Evolutionary conservation across 2,329 filamentous ascomycete genomes (phyloP).

Genomic region (Mollisiaceae sp.): DNA sequence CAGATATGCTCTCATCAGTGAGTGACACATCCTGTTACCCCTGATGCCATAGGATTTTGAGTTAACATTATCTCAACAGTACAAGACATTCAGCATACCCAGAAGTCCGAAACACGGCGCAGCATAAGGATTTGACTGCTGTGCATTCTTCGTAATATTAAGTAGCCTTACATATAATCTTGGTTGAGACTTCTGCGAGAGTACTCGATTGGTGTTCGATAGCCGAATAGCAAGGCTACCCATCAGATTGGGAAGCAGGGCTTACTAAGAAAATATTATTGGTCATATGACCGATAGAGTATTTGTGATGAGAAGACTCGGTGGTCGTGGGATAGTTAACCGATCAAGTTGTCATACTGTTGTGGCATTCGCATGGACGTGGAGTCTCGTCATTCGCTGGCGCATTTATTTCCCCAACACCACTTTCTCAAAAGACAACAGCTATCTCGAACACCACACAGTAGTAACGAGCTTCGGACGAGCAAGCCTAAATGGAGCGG

Average conservation of each 20-base stretch:
- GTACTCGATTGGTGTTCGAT: background rate
- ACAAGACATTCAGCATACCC: too few relatives aligned
- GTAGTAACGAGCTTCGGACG: background rate
- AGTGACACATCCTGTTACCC: too few relatives aligned
- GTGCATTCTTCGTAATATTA: too few relatives aligned
- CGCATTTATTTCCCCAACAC: background rate
- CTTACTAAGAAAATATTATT: background rate
- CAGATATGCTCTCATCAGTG: too few relatives aligned
- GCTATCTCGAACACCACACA: background rate
- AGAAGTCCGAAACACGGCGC: too few relatives aligned
- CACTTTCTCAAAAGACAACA: background rate
- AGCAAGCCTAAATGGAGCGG: background rate
- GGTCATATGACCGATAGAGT: background rate
- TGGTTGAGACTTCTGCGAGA: background rate
- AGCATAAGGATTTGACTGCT: too few relatives aligned
- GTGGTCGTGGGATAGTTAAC: background rate
- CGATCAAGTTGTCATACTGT: slow-evolving; percentile 3
- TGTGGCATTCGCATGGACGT: slow-evolving; percentile 8
- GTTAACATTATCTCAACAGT: too few relatives aligned
- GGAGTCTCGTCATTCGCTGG: slow-evolving; percentile 7
- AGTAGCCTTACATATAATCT: too few relatives aligned
- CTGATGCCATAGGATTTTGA: too few relatives aligned
- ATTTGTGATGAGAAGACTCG: background rate
- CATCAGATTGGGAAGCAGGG: background rate
- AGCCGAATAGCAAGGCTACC: background rate